These are phyloP conservation scores for Fusarium sp. DNA, from an alignment of 2,329 filamentous ascomycete genomes.

Conservation along the genomic window DNA sequence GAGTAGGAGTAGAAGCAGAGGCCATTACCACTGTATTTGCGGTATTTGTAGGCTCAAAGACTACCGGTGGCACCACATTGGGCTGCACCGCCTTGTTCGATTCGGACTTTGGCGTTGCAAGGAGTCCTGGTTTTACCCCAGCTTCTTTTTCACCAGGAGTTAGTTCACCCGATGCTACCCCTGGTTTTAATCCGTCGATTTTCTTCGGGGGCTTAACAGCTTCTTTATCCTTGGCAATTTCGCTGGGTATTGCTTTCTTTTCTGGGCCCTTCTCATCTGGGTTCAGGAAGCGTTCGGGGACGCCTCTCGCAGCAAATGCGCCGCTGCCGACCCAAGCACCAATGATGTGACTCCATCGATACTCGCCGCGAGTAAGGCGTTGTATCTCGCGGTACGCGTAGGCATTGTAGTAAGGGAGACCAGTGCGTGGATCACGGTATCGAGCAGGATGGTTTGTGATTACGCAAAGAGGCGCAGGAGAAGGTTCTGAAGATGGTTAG, in stretches of 20 bases:
- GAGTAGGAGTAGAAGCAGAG: background rate
- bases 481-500: constrained; percentile 58
- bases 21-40: constrained; percentile 13
- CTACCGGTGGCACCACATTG: constrained; percentile 7
- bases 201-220: constrained; percentile 25
- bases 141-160: constrained; percentile 5
- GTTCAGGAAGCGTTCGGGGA: constrained; percentile 79
- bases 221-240: constrained; percentile 37
- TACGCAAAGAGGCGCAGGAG: constrained; percentile 73
- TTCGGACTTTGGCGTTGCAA: constrained; percentile 12
- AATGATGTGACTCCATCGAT: constrained; percentile 83
- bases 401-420: constrained; percentile 82
- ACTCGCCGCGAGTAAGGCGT: constrained; percentile 77
- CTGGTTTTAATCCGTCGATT: constrained; percentile 22
- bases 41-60: constrained; percentile 8
- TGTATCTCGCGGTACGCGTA: constrained; percentile 87
- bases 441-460: constrained; percentile 86
- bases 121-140: constrained; percentile 9
- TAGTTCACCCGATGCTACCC: constrained; percentile 10
- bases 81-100: constrained; percentile 17
- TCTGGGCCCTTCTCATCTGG: constrained; percentile 50
- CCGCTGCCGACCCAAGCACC: constrained; percentile 85
- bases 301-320: constrained; percentile 75
- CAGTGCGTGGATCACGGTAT: constrained; percentile 87
- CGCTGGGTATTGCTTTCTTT: constrained; percentile 29